Evolutionary conservation across 768 basidiomycete genomes (phyloP).

Genomic region (Saitozyma sp.): DNA sequence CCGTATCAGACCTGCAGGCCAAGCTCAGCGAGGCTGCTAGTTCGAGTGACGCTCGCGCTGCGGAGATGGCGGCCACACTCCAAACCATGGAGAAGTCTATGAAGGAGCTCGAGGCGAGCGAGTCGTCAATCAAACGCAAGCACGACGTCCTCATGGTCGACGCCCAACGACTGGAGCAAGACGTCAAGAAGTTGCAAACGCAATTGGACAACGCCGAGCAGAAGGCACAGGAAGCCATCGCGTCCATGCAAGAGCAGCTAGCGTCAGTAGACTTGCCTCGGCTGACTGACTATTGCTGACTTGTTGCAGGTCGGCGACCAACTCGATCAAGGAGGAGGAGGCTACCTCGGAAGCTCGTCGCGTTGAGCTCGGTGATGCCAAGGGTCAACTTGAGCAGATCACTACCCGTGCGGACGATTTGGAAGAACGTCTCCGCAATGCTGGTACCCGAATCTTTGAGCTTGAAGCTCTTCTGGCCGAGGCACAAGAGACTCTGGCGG

Average conservation of each 20-base stretch:
- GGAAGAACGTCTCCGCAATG: conserved; percentile 22
- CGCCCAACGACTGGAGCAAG: not conserved
- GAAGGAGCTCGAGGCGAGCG: too few relatives aligned
- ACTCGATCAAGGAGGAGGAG: conserved; percentile 1
- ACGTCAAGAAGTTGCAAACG: not conserved
- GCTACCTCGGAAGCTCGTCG: conserved; percentile 9
- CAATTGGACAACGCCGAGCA: not conserved
- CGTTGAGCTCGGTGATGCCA: conserved; percentile 17
- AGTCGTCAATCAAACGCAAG: too few relatives aligned
- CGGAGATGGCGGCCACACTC: too few relatives aligned
- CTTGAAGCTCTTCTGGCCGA: conserved; percentile 24
- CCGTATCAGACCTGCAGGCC: conserved; percentile 11
- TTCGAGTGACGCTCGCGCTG: too few relatives aligned
- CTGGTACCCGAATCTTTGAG: conserved; percentile 9
- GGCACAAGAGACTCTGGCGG: conserved; percentile 28
- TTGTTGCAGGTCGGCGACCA: not conserved
- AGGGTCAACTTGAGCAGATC: conserved; percentile 6
- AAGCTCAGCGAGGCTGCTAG: conserved; percentile 5
- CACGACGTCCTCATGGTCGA: too few relatives aligned
- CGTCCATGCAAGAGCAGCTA: not conserved
- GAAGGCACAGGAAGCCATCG: not conserved
- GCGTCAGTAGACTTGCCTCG: not conserved
- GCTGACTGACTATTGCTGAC: too few relatives aligned
- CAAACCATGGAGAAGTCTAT: too few relatives aligned
- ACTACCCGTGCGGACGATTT: conserved; percentile 20